phyloP scores from a whole-genome alignment of 345 rosid genomes.

The Jatropha curcas region DNA sequence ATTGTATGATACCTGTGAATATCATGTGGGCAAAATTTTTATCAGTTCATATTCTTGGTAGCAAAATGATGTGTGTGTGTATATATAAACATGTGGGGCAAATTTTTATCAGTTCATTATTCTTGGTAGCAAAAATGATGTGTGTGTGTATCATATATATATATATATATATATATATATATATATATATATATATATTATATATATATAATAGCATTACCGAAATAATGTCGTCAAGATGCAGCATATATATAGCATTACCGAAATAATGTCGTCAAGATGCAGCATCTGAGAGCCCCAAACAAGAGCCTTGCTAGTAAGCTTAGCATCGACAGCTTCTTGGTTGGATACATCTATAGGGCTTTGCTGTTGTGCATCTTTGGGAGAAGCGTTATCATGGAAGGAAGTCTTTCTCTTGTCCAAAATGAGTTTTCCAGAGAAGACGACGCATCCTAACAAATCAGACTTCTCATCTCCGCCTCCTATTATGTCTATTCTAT shows the following conservation, averaged over 20 bases:
- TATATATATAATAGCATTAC: constrained; percentile 37
- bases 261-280: constrained; percentile 80
- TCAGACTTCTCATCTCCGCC: constrained; percentile 84
- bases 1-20: constrained; percentile 73
- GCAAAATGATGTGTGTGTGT: too few relatives aligned
- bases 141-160: too few relatives aligned
- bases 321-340: constrained; percentile 65
- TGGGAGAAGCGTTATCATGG: constrained; percentile 31
- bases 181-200: too few relatives aligned
- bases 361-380: constrained; percentile 37
- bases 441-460: constrained; percentile 73
- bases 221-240: constrained; percentile 64
- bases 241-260: constrained; percentile 22
- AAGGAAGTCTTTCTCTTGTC: constrained; percentile 56
- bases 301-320: constrained; percentile 78
- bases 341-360: constrained; percentile 45
- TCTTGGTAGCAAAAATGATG: too few relatives aligned
- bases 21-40: neutral
- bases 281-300: constrained; percentile 78
- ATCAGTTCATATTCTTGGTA: neutral
- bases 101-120: too few relatives aligned
- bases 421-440: constrained; percentile 70
- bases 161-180: too few relatives aligned
- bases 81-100: too few relatives aligned
- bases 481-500: constrained; percentile 57